Evolutionary conservation across 257 asterid genomes (phyloP).

Genomic region (Parsonsia alboflavescens): DNA sequence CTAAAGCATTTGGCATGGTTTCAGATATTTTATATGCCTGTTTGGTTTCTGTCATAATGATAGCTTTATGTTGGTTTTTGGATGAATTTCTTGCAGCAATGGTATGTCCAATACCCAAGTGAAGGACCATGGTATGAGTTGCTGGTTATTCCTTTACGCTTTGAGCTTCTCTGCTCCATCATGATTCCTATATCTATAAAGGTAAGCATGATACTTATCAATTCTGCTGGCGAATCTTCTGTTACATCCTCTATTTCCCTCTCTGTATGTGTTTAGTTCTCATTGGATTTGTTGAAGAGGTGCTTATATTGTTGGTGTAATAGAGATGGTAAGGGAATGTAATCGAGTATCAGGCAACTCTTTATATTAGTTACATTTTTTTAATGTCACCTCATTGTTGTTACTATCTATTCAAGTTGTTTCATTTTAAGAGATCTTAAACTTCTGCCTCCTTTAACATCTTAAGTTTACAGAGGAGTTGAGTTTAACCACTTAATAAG

Average conservation of each 20-base stretch:
- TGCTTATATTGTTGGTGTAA: too few relatives aligned
- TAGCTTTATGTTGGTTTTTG: constrained; percentile 15
- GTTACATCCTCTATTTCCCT: too few relatives aligned
- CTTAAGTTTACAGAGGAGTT: too few relatives aligned
- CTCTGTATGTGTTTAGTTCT: too few relatives aligned
- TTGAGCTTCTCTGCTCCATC: constrained; percentile 97
- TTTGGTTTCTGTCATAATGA: neutral
- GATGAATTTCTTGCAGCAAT: constrained; percentile 55
- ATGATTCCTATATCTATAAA: constrained; percentile 99
- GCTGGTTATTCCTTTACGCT: constrained; percentile 92
- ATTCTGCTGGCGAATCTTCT: too few relatives aligned
- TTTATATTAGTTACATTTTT: neutral
- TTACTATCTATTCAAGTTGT: neutral
- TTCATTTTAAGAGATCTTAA: neutral
- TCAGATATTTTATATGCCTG: neutral
- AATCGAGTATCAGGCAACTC: neutral
- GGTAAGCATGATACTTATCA: constrained; percentile 40
- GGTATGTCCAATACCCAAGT: constrained; percentile 90
- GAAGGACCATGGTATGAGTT: constrained; percentile 99
- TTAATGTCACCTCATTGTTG: constrained; percentile 6
- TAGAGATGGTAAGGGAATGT: too few relatives aligned
- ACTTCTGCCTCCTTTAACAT: neutral
- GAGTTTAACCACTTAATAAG: too few relatives aligned
- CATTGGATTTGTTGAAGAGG: too few relatives aligned
- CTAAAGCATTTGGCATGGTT: neutral